Conservation (phyloP, 352 stramenopile genomes). For the Phytophthora brassicae region DNA sequence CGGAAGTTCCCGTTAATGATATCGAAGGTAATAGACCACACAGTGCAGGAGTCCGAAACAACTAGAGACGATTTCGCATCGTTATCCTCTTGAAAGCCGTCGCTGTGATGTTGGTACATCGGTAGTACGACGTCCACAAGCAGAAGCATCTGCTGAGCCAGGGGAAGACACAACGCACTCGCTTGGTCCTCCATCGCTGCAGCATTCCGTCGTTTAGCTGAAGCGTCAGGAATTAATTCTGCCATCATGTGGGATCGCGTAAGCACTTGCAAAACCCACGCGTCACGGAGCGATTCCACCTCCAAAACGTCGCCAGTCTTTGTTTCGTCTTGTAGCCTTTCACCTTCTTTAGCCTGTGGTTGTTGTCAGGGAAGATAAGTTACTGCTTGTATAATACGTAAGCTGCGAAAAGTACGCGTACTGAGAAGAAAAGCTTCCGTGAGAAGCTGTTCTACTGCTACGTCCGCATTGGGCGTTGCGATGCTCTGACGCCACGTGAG, state of each 20-base stretch:
- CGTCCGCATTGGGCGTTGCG: constrained; percentile 27
- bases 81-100: constrained; percentile 7
- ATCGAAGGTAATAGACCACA: constrained; percentile 48
- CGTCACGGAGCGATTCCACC: constrained; percentile 64
- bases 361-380: constrained; percentile 36
- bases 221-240: neutral
- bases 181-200: constrained; percentile 43
- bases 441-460: constrained; percentile 42
- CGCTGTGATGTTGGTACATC: constrained; percentile 21
- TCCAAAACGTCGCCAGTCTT: constrained; percentile 47
- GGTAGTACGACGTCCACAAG: constrained; percentile 60
- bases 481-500: constrained; percentile 47
- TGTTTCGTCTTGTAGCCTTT: neutral
- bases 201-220: constrained; percentile 26
- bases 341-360: constrained; percentile 8
- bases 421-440: constrained; percentile 61
- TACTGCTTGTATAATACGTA: constrained; percentile 62
- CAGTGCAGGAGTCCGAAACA: constrained; percentile 42
- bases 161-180: constrained; percentile 47
- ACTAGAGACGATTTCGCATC: constrained; percentile 7
- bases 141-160: constrained; percentile 62
- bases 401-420: constrained; percentile 57
- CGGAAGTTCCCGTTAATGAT: constrained; percentile 14
- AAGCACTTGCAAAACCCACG: constrained; percentile 56
- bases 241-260: constrained; percentile 39